phyloP scores from a whole-genome alignment of 345 rosid genomes.

The Eucalyptus camaldulensis region DNA sequence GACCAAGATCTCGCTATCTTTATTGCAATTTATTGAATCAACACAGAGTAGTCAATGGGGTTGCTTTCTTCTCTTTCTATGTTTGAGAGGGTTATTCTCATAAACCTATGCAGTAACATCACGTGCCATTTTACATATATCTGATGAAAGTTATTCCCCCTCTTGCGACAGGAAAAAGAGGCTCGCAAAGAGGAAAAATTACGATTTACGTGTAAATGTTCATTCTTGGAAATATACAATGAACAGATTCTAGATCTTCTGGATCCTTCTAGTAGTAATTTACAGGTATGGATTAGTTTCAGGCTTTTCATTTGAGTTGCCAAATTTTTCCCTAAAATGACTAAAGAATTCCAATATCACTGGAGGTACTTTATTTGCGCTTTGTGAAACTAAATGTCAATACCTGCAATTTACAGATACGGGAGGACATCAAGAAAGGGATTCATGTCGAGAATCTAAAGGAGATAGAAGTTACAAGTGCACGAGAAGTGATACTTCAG shows the following conservation, averaged over 20 bases:
- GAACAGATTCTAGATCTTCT: slow-evolving; percentile 96
- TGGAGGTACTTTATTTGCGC: neutral
- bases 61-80: neutral
- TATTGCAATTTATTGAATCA: neutral
- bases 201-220: slow-evolving; percentile 78
- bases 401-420: slow-evolving; percentile 30
- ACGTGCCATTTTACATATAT: neutral
- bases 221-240: slow-evolving; percentile 94
- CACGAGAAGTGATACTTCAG: slow-evolving; percentile 87
- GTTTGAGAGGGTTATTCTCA: neutral
- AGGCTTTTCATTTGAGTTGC: neutral
- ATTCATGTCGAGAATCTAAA: slow-evolving; percentile 87
- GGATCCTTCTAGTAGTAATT: slow-evolving; percentile 75
- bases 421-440: slow-evolving; percentile 94
- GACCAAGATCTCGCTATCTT: neutral
- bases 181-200: slow-evolving; percentile 74
- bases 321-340: neutral
- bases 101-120: neutral
- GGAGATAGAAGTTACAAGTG: slow-evolving; percentile 86
- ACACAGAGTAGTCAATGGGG: neutral
- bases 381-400: neutral
- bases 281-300: slow-evolving; percentile 45
- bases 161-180: slow-evolving; percentile 66
- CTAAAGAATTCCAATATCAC: neutral
- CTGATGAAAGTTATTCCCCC: neutral